Conservation (phyloP, 2,329 filamentous ascomycete species). For the Ophiostoma pallidulum region DNA sequence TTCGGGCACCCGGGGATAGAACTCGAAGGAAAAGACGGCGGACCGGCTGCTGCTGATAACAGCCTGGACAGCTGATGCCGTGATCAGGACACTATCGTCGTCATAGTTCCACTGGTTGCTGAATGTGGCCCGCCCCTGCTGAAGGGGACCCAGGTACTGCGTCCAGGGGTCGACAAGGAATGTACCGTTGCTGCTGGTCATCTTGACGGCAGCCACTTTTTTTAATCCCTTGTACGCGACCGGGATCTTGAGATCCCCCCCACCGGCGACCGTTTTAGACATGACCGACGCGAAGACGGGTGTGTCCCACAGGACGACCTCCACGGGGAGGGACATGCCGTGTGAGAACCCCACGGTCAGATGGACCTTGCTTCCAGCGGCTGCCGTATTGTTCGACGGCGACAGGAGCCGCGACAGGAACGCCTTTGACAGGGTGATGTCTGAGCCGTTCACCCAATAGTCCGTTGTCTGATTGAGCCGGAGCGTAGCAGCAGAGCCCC, state of each 20-base stretch:
- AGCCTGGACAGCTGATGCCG: constrained; percentile 32
- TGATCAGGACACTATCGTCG: constrained; percentile 36
- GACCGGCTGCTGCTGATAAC: constrained; percentile 35
- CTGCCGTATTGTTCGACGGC: constrained; percentile 28
- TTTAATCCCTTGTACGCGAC: constrained; percentile 42
- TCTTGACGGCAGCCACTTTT: constrained; percentile 42
- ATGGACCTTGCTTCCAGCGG: constrained; percentile 38
- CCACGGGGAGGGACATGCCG: constrained; percentile 36
- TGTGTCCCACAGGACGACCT: constrained; percentile 43
- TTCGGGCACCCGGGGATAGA: constrained; percentile 40
- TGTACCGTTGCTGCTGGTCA: constrained; percentile 36
- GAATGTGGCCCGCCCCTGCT: constrained; percentile 41
- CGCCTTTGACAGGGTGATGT: constrained; percentile 36
- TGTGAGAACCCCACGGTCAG: constrained; percentile 44
- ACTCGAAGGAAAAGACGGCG: constrained; percentile 44
- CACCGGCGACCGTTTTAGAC: constrained; percentile 13
- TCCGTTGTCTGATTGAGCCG: too few relatives aligned
- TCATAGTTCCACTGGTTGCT: constrained; percentile 43
- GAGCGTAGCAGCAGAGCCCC: too few relatives aligned
- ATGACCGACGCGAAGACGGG: constrained; percentile 26
- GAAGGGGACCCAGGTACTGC: constrained; percentile 39
- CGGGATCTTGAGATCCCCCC: constrained; percentile 36
- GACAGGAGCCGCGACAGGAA: constrained; percentile 39
- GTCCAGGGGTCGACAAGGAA: constrained; percentile 50
- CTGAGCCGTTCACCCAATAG: constrained; percentile 36